Base-by-base conservation (phyloP, 2,329 filamentous ascomycete genomes). In the Ceratocystis lukuohia region DNA sequence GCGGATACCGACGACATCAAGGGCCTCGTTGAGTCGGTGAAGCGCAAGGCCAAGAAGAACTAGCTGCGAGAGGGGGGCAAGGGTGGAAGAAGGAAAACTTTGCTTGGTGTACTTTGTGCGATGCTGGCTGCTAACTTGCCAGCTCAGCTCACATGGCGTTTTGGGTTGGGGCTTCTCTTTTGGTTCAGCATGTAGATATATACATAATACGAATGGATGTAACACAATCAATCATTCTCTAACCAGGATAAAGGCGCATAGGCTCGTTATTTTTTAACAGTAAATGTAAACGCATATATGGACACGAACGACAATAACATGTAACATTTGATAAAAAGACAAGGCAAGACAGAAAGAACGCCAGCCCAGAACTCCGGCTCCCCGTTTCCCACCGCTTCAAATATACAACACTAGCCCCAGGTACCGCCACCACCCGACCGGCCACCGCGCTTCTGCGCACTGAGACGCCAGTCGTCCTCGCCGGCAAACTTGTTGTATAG, bases 381-480 rank as follows among this genome's bases (percentile, higher is more conserved):
- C 20, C 20, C 8, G 7, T 7, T n/a, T n/a, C 25, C 56, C 28
- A 30, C 0, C n/a, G 0, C 17, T 15, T 15, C 10, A 15, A 15
- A 41, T 15, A 41, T 12, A 15, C 37, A 22, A n/a, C 17, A 25
- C 46, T 79, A 92, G 70, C 89, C 94, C 94, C 94, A 99, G 7
- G 94, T 99, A 2, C 93, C 93, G 65, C 84, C 84, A 15, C 89
- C 88, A 62, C 91, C 94, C 68, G 89, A 88, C 70, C 93, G 83
- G 3, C 92, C 93, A 62, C 88, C 88, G 73, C 87, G 88, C 72
- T 86, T 85, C 80, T 99, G 94, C 12, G 93, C 89, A 71, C 87
- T 92, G 68, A 99, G 77, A 69, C 94, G 83, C 94, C 94, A 99
- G 74, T 97, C 94, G 74, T 99, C 93, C 74, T 96, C 92, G 1